phyloP scores from a whole-genome alignment of 495 filamentous ascomycete genomes.

The Penicillium robsamsonii region DNA sequence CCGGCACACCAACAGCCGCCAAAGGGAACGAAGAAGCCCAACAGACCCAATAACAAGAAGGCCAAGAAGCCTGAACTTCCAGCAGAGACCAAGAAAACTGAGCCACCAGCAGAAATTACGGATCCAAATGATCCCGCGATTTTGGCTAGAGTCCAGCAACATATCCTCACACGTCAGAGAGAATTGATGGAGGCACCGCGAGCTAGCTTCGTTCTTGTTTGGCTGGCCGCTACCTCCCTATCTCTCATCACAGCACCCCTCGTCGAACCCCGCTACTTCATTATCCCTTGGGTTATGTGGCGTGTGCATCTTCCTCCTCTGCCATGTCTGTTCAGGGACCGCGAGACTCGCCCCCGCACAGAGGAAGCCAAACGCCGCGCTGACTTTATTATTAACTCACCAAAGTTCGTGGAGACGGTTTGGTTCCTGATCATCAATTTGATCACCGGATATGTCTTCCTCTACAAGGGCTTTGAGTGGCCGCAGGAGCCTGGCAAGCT shows the following conservation, averaged over 20 bases:
- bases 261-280: constrained; percentile 93
- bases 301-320: constrained; percentile 67
- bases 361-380: constrained; percentile 30
- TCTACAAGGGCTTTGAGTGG: constrained; percentile 80
- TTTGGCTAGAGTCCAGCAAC: constrained; percentile 33
- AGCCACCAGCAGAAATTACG: constrained; percentile 8
- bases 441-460: constrained; percentile 76
- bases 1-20: constrained; percentile 16
- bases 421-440: constrained; percentile 77
- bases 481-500: constrained; percentile 70
- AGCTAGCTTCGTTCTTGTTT: constrained; percentile 62
- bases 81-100: constrained; percentile 11
- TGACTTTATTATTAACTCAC: constrained; percentile 33
- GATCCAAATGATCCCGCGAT: constrained; percentile 34
- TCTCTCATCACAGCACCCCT: constrained; percentile 84
- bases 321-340: constrained; percentile 34
- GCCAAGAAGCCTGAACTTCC: constrained; percentile 18
- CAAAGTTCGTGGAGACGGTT: constrained; percentile 65
- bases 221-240: constrained; percentile 67
- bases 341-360: constrained; percentile 19
- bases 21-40: constrained; percentile 28
- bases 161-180: constrained; percentile 36
- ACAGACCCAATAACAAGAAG: constrained; percentile 28
- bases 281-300: constrained; percentile 94
- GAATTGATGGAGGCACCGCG: constrained; percentile 33